Percentiles rank a stretch among this genome's conserved stretches.
These are phyloP conservation scores for Megacollybia marginata DNA, from an alignment of 768 basidiomycete species.

Conservation along the genomic window DNA sequence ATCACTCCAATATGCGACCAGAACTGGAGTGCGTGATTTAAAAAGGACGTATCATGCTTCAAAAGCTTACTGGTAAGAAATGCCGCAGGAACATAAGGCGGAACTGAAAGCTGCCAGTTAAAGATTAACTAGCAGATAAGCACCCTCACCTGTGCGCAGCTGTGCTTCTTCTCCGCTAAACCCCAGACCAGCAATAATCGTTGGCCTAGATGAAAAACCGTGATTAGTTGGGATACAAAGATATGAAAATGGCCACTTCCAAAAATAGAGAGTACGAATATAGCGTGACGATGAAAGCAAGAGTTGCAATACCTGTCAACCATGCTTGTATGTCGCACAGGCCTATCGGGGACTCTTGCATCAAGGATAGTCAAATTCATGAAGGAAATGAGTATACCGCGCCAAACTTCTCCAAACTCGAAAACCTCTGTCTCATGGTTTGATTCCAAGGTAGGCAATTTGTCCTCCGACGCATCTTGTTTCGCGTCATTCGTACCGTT, in stretches of 20 bases:
- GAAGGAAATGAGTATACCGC: constrained; percentile 29
- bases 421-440: constrained; percentile 35
- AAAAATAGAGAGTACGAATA: constrained; percentile 66
- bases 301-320: constrained; percentile 52
- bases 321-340: constrained; percentile 49
- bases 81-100: constrained; percentile 54
- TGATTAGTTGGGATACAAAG: neutral
- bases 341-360: constrained; percentile 23
- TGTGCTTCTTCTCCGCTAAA: constrained; percentile 46
- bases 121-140: too few species aligned
- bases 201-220: constrained; percentile 35
- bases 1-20: constrained; percentile 45
- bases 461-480: too few species aligned
- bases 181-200: constrained; percentile 59
- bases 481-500: neutral
- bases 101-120: constrained; percentile 21
- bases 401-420: constrained; percentile 47
- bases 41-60: too few species aligned
- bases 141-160: constrained; percentile 32
- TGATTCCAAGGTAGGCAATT: too few species aligned
- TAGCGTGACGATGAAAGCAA: constrained; percentile 58
- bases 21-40: constrained; percentile 16
- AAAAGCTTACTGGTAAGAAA: constrained; percentile 3
- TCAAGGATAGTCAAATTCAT: neutral
- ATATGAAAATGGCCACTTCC: constrained; percentile 27